phyloP scores from a whole-genome alignment of 1,139 yeast genomes.

The Diutina pseudorugosa region DNA sequence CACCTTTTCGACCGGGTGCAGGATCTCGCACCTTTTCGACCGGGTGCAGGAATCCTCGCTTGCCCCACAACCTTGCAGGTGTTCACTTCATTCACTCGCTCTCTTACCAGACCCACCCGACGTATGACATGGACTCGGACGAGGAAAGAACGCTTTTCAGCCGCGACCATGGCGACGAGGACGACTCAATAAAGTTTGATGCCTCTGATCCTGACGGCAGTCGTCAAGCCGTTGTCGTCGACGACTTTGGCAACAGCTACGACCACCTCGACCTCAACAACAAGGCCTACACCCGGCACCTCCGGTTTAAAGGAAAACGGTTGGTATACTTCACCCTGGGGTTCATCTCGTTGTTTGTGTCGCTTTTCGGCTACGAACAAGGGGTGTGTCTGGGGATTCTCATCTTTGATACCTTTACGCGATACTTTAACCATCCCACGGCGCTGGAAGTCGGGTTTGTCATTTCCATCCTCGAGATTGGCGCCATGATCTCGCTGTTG shows the following conservation, averaged over 20 bases:
- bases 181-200: background rate
- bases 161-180: background rate
- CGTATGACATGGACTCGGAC: slow-evolving; percentile 3
- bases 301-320: slow-evolving; percentile 26
- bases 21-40: no score
- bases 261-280: slow-evolving; percentile 27
- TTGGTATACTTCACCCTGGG: slow-evolving; percentile 66
- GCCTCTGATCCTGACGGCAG: background rate
- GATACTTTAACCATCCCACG: slow-evolving; percentile 32
- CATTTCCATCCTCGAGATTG: slow-evolving; percentile 39
- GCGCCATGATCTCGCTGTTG: slow-evolving; percentile 37
- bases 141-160: slow-evolving; percentile 2
- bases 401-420: slow-evolving; percentile 35
- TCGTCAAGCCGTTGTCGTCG: slow-evolving; percentile 7
- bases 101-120: background rate
- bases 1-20: no score
- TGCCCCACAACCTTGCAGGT: background rate
- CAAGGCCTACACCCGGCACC: slow-evolving; percentile 19
- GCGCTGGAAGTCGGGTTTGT: slow-evolving; percentile 37
- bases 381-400: slow-evolving; percentile 4
- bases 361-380: slow-evolving; percentile 20
- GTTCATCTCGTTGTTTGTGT: slow-evolving; percentile 75
- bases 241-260: slow-evolving; percentile 26
- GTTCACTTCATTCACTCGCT: background rate
- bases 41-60: background rate